Percentiles rank a stretch among this genome's conserved stretches.
Conservation (phyloP, 371 early-diverging fungal genomes). For the Actinomortierella wolfii region DNA sequence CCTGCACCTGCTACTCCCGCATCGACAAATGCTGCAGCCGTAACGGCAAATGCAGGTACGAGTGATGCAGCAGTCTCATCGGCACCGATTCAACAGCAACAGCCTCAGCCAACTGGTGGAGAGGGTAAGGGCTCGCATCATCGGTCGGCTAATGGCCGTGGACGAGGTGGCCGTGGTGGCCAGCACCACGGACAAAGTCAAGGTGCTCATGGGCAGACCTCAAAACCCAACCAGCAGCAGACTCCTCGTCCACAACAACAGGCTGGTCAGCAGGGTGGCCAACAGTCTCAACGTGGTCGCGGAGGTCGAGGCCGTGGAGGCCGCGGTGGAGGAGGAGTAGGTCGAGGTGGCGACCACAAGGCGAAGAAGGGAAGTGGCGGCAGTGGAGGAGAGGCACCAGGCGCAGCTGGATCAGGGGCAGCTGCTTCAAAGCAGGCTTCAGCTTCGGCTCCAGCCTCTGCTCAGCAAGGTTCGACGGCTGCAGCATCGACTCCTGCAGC, state of each 20-base stretch:
- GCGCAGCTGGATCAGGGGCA: not conserved
- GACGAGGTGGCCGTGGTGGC: slow-evolving; percentile 17
- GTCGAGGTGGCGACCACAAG: slow-evolving; percentile 11
- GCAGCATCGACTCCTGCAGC: too few relatives aligned
- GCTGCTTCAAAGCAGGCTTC: not conserved
- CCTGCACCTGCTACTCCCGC: not conserved
- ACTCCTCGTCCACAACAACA: slow-evolving; percentile 5
- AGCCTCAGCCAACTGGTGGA: not conserved
- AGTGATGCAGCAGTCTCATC: slow-evolving; percentile 10
- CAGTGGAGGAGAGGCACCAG: not conserved
- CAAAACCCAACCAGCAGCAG: slow-evolving; percentile 16
- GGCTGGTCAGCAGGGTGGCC: not conserved
- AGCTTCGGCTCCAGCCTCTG: not conserved
- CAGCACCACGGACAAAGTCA: slow-evolving; percentile 11
- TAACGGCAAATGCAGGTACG: slow-evolving; percentile 11
- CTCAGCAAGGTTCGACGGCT: not conserved
- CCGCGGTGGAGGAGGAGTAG: slow-evolving; percentile 6
- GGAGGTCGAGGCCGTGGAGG: slow-evolving; percentile 29
- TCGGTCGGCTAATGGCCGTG: slow-evolving; percentile 2
- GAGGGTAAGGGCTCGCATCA: slow-evolving; percentile 18
- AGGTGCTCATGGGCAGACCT: slow-evolving; percentile 21
- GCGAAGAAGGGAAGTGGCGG: not conserved
- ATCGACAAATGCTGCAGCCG: slow-evolving; percentile 15
- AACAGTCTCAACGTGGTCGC: slow-evolving; percentile 27
- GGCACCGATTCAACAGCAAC: not conserved